Base-by-base conservation (phyloP, 2,329 filamentous ascomycete species). In the Pyrenophora seminiperda region DNA sequence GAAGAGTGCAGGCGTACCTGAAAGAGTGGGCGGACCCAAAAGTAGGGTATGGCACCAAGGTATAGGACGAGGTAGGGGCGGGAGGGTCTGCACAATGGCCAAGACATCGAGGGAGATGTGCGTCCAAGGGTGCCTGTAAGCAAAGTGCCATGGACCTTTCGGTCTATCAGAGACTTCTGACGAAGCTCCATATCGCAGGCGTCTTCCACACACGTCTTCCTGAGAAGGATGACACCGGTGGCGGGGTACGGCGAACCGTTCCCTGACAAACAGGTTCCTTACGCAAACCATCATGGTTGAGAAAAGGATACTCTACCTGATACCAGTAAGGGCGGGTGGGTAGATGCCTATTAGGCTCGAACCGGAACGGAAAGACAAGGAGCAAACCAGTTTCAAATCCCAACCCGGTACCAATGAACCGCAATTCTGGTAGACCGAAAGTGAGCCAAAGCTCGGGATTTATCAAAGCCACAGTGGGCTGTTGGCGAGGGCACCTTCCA, bases 161-260 rank as follows among this genome's bases (percentile, higher is more conserved):
- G 50, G 61, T 58, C 62, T 64, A 20, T 55, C 56, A 41, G 53
- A 64, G 40, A 19, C 39, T 43, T 50, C 53, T 14, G 32, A 38
- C 36, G 46, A 54, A 44, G 47, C 48, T 59, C 51, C 41, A 63
- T 54, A 48, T 60, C 62, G 54, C 41, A 65, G 62, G 61, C 62
- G 53, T 64, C 62, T 65, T 54, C 54, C 62, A 64, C 59, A 31
- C 58, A 27, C 56, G 47, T 47, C 54, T 33, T 59, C 54, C 54
- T 61, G 38, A 61, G n/a, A 63, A 62, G 48, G 55, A 50, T 32
- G 53, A 54, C 40, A 65, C 56, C 55, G 56, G 54, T 63, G 59
- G 53, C 49, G 59, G 61, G 56, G 14, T 34, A 48, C 48, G 47
- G 40, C 37, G 27, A 30, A 42, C 32, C 48, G 27, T 51, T 50